Evolutionary conservation across 1,284 basidiomycete species (phyloP).

Genomic region (Trametes sp.): DNA sequence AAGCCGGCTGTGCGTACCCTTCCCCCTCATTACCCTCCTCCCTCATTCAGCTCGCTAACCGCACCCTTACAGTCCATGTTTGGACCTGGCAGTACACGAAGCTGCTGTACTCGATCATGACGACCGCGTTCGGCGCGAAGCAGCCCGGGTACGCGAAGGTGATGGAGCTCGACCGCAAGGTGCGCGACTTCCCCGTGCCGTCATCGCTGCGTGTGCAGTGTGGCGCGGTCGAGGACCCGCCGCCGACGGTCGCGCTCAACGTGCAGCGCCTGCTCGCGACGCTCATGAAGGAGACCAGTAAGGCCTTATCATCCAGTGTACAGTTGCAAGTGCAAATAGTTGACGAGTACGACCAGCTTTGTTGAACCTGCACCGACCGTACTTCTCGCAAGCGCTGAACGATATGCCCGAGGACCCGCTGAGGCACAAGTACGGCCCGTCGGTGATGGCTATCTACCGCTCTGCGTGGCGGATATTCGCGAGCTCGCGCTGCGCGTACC

Average conservation of each 20-base stretch:
- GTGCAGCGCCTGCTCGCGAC: constrained; percentile 60
- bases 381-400: constrained; percentile 70
- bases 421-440: constrained; percentile 68
- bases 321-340: not conserved
- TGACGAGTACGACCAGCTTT: constrained; percentile 50
- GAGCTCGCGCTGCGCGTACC: constrained; percentile 52
- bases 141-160: constrained; percentile 53
- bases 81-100: constrained; percentile 64
- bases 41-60: not conserved
- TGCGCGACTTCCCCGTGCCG: constrained; percentile 59
- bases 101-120: constrained; percentile 59
- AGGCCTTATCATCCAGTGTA: constrained; percentile 33
- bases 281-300: constrained; percentile 65
- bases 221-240: constrained; percentile 28
- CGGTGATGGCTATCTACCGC: constrained; percentile 73
- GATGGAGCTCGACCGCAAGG: constrained; percentile 52
- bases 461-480: constrained; percentile 71
- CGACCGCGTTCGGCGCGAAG: constrained; percentile 61
- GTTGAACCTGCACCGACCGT: constrained; percentile 71
- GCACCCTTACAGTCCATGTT: constrained; percentile 51
- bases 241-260: constrained; percentile 32
- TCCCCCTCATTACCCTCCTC: not conserved
- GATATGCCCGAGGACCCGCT: constrained; percentile 64
- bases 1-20: constrained; percentile 62
- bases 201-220: constrained; percentile 51